Evolutionary conservation across 192 early-diverging fungal species (phyloP).

Genomic region (Backusella morwellensis): DNA sequence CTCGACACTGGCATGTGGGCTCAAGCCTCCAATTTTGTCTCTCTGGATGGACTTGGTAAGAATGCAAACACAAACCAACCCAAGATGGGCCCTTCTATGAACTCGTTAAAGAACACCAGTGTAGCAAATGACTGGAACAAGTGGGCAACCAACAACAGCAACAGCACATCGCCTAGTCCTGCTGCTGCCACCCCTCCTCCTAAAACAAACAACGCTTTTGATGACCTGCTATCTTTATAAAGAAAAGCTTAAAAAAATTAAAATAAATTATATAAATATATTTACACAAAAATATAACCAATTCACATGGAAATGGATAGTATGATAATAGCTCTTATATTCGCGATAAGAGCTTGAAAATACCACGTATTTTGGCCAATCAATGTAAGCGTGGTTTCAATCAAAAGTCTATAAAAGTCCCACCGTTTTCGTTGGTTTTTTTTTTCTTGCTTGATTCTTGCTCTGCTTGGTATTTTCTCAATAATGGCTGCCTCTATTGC

Average conservation of each 20-base stretch:
- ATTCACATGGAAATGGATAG: not conserved
- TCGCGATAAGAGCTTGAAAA: not conserved
- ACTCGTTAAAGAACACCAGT: slow-evolving; percentile 40
- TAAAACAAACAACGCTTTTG: slow-evolving; percentile 15
- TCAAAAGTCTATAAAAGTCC: not conserved
- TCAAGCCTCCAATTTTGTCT: slow-evolving; percentile 62
- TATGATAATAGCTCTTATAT: not conserved
- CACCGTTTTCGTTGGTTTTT: not conserved
- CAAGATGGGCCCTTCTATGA: slow-evolving; percentile 55
- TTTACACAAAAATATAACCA: not conserved
- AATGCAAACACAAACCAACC: slow-evolving; percentile 40
- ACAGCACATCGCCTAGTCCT: not conserved
- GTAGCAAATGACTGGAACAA: slow-evolving; percentile 26
- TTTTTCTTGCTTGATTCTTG: not conserved
- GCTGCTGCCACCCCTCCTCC: not conserved
- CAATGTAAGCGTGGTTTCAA: not conserved
- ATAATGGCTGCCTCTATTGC: not conserved
- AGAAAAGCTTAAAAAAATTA: not conserved
- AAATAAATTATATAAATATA: not conserved
- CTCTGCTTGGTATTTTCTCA: slow-evolving; percentile 4
- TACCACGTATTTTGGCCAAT: not conserved
- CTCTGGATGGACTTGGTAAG: slow-evolving; percentile 70
- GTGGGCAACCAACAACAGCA: slow-evolving; percentile 20
- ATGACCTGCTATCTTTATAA: slow-evolving; percentile 26
- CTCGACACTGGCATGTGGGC: slow-evolving; percentile 64